A percentile compares a stretch with the other conserved stretches of the same genome.
These are phyloP conservation scores for Mariannaea elegans DNA, from an alignment of 2,329 filamentous ascomycete species.

Conservation along the genomic window DNA sequence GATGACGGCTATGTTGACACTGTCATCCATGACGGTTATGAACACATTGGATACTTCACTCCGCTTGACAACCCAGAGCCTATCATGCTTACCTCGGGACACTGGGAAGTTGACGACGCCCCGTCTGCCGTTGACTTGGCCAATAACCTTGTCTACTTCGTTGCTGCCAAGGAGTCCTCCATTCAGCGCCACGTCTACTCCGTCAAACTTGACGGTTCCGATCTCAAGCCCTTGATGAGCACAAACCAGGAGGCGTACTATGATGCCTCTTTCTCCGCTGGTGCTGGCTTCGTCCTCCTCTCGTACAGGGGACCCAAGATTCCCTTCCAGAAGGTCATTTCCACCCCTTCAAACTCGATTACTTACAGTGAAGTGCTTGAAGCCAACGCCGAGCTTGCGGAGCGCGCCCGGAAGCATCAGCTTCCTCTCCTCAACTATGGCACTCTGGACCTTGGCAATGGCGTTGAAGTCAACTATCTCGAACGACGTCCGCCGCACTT, in stretches of 20 bases:
- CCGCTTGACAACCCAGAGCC: conserved; percentile 86
- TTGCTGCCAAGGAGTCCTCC: conserved; percentile 85
- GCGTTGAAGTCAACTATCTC: conserved; percentile 74
- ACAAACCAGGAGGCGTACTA: conserved; percentile 80
- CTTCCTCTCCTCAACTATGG: conserved; percentile 85
- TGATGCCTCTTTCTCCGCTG: conserved; percentile 81
- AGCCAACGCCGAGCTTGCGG: conserved; percentile 75
- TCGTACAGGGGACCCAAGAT: conserved; percentile 85
- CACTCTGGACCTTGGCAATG: conserved; percentile 82
- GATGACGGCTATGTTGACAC: conserved; percentile 94
- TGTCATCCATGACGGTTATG: conserved; percentile 83
- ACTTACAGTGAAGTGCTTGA: conserved; percentile 78
- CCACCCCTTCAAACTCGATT: conserved; percentile 74
- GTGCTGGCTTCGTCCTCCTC: conserved; percentile 84
- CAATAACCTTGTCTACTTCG: conserved; percentile 90
- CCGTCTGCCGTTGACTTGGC: conserved; percentile 86
- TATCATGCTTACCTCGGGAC: conserved; percentile 83
- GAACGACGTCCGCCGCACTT: conserved; percentile 94
- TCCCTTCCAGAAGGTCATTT: conserved; percentile 91
- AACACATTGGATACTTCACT: conserved; percentile 93
- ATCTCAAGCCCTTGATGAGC: conserved; percentile 78
- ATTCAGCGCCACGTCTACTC: conserved; percentile 93
- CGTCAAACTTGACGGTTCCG: conserved; percentile 83
- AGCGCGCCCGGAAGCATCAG: conserved; percentile 77
- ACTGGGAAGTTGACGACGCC: conserved; percentile 91